Evolutionary conservation across 2,329 filamentous ascomycete genomes (phyloP), one percentile per base, ranked within the genome.

Genomic region (Ophiocordyceps camponoti-leonardi): DNA sequence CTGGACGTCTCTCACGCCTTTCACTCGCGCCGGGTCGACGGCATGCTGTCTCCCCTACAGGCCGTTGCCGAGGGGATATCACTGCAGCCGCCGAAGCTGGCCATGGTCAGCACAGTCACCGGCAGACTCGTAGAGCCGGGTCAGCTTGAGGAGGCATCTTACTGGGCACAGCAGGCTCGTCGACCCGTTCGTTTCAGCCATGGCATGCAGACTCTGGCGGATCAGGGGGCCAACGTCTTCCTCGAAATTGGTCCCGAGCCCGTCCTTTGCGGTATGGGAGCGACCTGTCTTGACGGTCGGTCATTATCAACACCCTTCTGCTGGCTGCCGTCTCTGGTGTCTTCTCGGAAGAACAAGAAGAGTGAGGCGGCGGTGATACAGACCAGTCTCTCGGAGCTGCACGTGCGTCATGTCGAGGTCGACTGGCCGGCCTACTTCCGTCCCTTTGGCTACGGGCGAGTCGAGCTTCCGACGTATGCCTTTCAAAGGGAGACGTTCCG

Each of bases 51-150:
- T 20, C 67, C 77, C 8, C 74, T 84, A 41, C 68, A 73, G 49
- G 60, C 59, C 20, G 64, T 74, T 19, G 61, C 63, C 16, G 48
- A 54, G n/a, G 51, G 56, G 4, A 57, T 69, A 13, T 51, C 45
- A 18, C 70, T 66, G 58, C 53, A 59, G 35, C 41, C 54, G 2
- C 75, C 6, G 11, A 47, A 41, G 10, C 58, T 78, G 10, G 72
- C 74, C 61, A 62, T 87, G 41, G 71, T 87, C 46, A 87, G 82
- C 40, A 77, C 83, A 74, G 35, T 81, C 4, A 67, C 71, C 8
- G 72, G 70, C 16, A 65, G 68, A 28, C 63, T 76, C 44, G 67
- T 77, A 28, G 66, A 67, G 41, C n/a, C 48, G 3, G 68, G 72
- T 35, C 64, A 59, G 48, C 50, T 57, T 0, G 65, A 82, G 51